Evolutionary conservation across 1,284 basidiomycete genomes (phyloP), one percentile per base, ranked within the genome.

Genomic region (Apiotrichum sp.): DNA sequence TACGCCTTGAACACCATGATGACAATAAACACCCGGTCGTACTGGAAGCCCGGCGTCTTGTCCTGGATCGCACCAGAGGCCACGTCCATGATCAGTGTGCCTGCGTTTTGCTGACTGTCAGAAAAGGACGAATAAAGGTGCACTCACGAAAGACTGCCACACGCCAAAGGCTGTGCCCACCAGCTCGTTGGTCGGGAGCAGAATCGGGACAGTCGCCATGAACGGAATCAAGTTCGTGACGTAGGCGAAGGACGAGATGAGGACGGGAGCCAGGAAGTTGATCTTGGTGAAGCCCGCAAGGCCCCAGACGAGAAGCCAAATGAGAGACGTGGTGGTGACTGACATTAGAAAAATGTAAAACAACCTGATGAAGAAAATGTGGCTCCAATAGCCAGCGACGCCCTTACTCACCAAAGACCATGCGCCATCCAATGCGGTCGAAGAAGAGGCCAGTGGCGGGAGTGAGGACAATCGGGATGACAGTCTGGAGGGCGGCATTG

Each of bases 381-480:
- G 22, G 22, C 22, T 22, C 22, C 22, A 22, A 22, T 22, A 22
- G 22, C 22, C 22, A 22, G 22, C 22, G 22, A 22, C 22, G 22
- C 22, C n/a, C n/a, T n/a, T 44, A 31, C 49, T 22, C 41, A 44
- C 33, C 38, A 39, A 76, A 65, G 16, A 69, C 59, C 60, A 74
- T 71, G 35, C 69, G 61, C 56, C 65, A 70, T 4, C 74, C 73
- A 54, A 68, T 64, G 5, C 62, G 52, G 57, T 75, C 73, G 52
- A 75, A 74, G 57, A 69, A 72, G 31, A 63, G 44, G 1, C 77
- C 77, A 1, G 73, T 65, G 0, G 67, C 36, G 0, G 78, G 77
- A 0, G 75, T 77, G 39, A 79, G 62, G 10, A 79, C 66, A 53
- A 79, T 78, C 1, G 78, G 76, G n/a, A 78, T 73, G 35, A 78